Evolutionary conservation across 2,329 filamentous ascomycete species (phyloP).

Genomic region (Penicillium sclerotigenum): DNA sequence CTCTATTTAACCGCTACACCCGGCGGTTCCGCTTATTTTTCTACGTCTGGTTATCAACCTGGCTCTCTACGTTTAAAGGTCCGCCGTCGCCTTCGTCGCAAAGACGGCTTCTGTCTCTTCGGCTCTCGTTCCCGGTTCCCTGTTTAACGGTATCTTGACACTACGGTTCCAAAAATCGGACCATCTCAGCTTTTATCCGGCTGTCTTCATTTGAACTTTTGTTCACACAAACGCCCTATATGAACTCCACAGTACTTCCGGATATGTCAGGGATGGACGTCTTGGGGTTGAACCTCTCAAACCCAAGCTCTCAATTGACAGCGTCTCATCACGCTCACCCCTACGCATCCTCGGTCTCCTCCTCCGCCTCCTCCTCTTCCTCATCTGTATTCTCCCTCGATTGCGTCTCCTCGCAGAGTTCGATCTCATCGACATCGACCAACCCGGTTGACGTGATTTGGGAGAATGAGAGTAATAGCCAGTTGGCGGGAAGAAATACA

Average conservation of each 20-base stretch:
- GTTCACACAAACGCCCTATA: slow-evolving; percentile 12
- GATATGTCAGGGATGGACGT: slow-evolving; percentile 46
- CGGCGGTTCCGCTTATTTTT: slow-evolving; percentile 7
- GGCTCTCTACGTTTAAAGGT: slow-evolving; percentile 24
- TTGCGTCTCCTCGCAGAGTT: slow-evolving; percentile 58
- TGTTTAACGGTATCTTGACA: slow-evolving; percentile 28
- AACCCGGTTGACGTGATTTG: slow-evolving; percentile 56
- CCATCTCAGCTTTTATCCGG: slow-evolving; percentile 16
- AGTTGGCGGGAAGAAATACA: slow-evolving; percentile 23
- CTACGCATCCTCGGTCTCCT: slow-evolving; percentile 69
- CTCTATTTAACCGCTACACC: slow-evolving; percentile 4
- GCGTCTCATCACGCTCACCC: slow-evolving; percentile 46
- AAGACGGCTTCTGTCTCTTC: slow-evolving; percentile 29
- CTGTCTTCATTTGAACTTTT: slow-evolving; percentile 16
- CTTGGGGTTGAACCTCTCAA: slow-evolving; percentile 42
- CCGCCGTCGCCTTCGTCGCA: slow-evolving; percentile 25
- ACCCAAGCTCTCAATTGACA: slow-evolving; percentile 37
- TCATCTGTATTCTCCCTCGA: slow-evolving; percentile 75
- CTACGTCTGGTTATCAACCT: slow-evolving; percentile 16
- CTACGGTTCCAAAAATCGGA: slow-evolving; percentile 21
- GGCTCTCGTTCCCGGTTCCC: slow-evolving; percentile 29
- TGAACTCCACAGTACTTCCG: slow-evolving; percentile 30
- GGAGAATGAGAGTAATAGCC: slow-evolving; percentile 39
- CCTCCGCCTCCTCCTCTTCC: slow-evolving; percentile 71
- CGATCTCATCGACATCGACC: slow-evolving; percentile 65